phyloP scores from a whole-genome alignment of 2,329 filamentous ascomycete genomes.

The Colletotrichum costaricense region DNA sequence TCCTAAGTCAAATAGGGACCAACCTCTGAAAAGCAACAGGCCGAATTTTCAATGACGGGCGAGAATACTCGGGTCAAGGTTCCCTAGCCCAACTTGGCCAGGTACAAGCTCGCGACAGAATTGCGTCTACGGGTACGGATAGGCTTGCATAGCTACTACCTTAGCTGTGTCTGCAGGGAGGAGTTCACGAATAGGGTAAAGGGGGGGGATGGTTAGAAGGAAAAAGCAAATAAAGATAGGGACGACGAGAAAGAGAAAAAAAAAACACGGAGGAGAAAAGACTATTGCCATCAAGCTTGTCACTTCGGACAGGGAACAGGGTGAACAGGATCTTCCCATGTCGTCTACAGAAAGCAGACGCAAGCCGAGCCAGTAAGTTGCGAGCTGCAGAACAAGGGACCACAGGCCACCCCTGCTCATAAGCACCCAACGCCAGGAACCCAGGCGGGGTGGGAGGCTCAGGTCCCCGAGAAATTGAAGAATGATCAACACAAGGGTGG shows the following conservation, averaged over 20 bases:
- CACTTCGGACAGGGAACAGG: not conserved
- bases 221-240: not conserved
- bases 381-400: not conserved
- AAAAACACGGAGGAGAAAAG: not conserved
- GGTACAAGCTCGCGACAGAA: not conserved
- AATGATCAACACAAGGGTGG: slow-evolving; percentile 33
- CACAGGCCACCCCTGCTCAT: not conserved
- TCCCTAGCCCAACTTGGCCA: not conserved
- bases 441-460: slow-evolving; percentile 12
- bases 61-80: not conserved
- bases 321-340: not conserved
- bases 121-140: not conserved
- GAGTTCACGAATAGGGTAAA: not conserved
- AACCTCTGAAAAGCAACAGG: not conserved
- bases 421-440: not conserved
- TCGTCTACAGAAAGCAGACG: not conserved
- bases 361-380: not conserved
- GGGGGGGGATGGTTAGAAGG: not conserved
- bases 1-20: not conserved
- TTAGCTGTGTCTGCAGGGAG: not conserved
- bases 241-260: not conserved
- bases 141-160: not conserved
- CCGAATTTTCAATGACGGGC: not conserved
- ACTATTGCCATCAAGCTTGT: slow-evolving; percentile 9
- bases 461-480: slow-evolving; percentile 11